Evolutionary conservation across 352 stramenopile species (phyloP).

Genomic region (Phytophthora kernoviae): DNA sequence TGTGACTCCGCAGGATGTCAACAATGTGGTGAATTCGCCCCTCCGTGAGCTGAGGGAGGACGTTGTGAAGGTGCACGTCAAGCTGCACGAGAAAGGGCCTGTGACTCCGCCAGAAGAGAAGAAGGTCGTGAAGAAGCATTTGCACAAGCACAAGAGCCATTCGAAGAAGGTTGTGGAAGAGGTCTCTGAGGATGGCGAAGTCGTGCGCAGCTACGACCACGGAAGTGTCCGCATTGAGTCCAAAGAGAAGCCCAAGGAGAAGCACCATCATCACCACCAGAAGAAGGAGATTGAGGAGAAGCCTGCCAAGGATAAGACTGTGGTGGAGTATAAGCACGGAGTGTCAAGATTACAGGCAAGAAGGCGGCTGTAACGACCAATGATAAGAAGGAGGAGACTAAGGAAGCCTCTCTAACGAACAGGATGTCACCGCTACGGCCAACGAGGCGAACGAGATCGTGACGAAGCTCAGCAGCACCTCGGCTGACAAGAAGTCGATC

Average conservation of each 20-base stretch:
- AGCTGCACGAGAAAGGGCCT: slow-evolving; percentile 19
- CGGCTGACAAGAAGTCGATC: slow-evolving; percentile 38
- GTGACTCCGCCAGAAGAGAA: slow-evolving; percentile 8
- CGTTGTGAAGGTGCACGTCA: slow-evolving; percentile 33
- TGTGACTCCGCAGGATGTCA: slow-evolving; percentile 2
- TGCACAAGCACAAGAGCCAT: slow-evolving; percentile 30
- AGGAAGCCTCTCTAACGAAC: slow-evolving; percentile 21
- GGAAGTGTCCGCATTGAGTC: slow-evolving; percentile 37
- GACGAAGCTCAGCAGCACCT: slow-evolving; percentile 57
- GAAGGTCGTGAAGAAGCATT: slow-evolving; percentile 10
- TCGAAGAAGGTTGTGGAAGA: slow-evolving; percentile 10
- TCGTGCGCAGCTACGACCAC: slow-evolving; percentile 39
- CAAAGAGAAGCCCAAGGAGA: slow-evolving; percentile 29
- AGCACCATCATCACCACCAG: slow-evolving; percentile 22
- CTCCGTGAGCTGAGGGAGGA: slow-evolving; percentile 29
- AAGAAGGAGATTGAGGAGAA: slow-evolving; percentile 17
- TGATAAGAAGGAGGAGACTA: slow-evolving; percentile 8
- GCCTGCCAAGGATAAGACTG: slow-evolving; percentile 37
- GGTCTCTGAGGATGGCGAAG: slow-evolving; percentile 24
- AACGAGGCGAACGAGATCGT: slow-evolving; percentile 54
- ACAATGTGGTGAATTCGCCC: slow-evolving; percentile 3
- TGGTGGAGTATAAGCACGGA: slow-evolving; percentile 58
- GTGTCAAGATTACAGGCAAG: slow-evolving; percentile 45
- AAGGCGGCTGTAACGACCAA: slow-evolving; percentile 2
- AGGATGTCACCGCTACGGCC: slow-evolving; percentile 31